Conservation (phyloP, 2,329 filamentous ascomycete species). For the Aplosporella prunicola region DNA sequence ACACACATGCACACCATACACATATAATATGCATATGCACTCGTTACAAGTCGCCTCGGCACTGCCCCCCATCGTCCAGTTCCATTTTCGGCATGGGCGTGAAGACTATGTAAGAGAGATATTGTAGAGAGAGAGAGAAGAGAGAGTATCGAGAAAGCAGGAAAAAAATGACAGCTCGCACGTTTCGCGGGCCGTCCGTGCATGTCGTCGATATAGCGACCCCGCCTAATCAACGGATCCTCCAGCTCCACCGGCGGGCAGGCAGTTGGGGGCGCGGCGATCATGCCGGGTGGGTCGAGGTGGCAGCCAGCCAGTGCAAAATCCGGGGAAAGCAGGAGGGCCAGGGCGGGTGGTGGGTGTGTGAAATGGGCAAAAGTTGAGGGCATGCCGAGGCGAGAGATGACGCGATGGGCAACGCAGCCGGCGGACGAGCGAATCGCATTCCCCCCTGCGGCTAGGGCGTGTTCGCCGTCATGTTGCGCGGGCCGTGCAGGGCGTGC, state of each 20-base stretch:
- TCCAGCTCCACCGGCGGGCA: conserved; percentile 3
- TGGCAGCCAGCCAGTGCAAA: not conserved
- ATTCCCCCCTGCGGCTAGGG: too few species aligned
- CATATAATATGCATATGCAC: too few species aligned
- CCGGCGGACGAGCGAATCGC: too few species aligned
- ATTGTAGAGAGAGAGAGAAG: not conserved
- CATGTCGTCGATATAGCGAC: not conserved
- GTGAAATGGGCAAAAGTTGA: too few species aligned
- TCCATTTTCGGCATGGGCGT: conserved; percentile 4
- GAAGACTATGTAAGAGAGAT: conserved; percentile 1
- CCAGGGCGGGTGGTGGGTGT: too few species aligned
- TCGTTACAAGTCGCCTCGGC: not conserved
- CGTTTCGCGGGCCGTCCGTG: not conserved
- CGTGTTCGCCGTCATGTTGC: too few species aligned
- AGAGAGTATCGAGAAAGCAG: too few species aligned
- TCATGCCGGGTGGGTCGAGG: conserved; percentile 4
- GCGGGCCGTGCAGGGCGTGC: too few species aligned
- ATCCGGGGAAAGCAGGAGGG: conserved; percentile 5
- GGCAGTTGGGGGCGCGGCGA: conserved; percentile 7
- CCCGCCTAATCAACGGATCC: conserved; percentile 7
- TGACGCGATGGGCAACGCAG: too few species aligned
- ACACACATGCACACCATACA: not conserved
- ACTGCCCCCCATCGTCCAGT: conserved; percentile 9
- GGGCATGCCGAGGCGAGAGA: too few species aligned
- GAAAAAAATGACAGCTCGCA: conserved; percentile 9